phyloP scores from a whole-genome alignment of 306 rosid species.

The Dalbergia oliveri region DNA sequence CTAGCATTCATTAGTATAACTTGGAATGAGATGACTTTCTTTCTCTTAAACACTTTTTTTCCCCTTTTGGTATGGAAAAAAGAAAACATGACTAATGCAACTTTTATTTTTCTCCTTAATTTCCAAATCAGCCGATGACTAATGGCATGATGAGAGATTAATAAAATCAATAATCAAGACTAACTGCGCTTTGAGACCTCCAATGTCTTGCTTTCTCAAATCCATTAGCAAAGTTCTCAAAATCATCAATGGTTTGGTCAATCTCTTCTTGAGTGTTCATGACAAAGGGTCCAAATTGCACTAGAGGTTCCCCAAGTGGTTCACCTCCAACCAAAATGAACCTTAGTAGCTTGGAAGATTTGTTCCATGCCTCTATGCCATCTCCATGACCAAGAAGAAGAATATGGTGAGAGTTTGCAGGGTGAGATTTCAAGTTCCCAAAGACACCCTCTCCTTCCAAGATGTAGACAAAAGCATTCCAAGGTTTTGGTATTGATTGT shows the following conservation, averaged over 20 bases:
- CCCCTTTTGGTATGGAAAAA: too few relatives aligned
- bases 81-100: too few relatives aligned
- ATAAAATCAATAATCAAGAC: constrained; percentile 51
- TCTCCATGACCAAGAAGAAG: constrained; percentile 89
- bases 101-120: too few relatives aligned
- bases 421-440: constrained; percentile 59
- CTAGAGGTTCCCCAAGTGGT: constrained; percentile 85
- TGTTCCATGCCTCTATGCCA: constrained; percentile 88
- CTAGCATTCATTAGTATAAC: too few relatives aligned
- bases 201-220: constrained; percentile 96
- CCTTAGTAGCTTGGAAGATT: constrained; percentile 67
- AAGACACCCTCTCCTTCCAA: constrained; percentile 94
- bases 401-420: constrained; percentile 69
- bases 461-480: constrained; percentile 91
- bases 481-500: constrained; percentile 75
- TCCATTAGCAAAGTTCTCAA: constrained; percentile 82
- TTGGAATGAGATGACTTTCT: too few relatives aligned
- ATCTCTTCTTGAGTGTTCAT: constrained; percentile 94
- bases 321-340: constrained; percentile 90
- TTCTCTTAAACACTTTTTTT: too few relatives aligned
- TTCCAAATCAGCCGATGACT: too few relatives aligned
- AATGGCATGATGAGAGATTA: too few relatives aligned
- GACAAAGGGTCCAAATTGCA: constrained; percentile 94
- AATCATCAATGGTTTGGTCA: constrained; percentile 90
- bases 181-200: constrained; percentile 67